Base-by-base conservation (phyloP, 805 yeast species). In the Candida pseudoglaebosa region DNA sequence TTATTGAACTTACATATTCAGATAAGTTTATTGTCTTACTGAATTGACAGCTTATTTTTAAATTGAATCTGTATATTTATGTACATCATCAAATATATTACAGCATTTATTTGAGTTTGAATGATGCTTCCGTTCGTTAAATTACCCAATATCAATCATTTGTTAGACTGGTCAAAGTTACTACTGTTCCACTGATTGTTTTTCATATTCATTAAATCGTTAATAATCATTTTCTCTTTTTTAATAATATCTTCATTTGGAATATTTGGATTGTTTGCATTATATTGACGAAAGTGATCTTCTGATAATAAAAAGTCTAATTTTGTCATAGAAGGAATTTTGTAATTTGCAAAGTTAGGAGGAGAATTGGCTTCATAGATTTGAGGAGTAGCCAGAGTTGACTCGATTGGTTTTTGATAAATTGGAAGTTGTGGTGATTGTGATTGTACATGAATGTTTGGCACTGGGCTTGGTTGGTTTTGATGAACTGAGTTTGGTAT, bases 221-320 rank as follows among this genome's bases (percentile, higher is more conserved):
- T 54, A 9, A 57, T 53, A 1, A 55, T 67, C 37, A 55, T 41
- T 36, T 56, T 57, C 40, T 62, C 68, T 36, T 61, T 55, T 28
- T 54, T 57, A 3, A 53, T 33, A 32, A 59, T 34, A 13, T 60
- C 62, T 4, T 53, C 52, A 20, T 49, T 44, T 8, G 8, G 26
- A 12, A 8, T 22, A 20, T 16, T 24, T 6, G 34, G 29, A 15
- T 17, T 3, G 3, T 19, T 4, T n/a, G 18, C 30, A 5, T 10
- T 13, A 4, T 18, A 26, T 12, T 4, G 7, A 5, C 19, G 40
- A 14, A 30, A 32, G n/a, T 21, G 31, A 14, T 15, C 29, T 30
- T 17, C 26, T 3, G 15, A 24, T 33, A 36, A 31, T 5, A 32
- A 36, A 24, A 52, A 50, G 17, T 56, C 62, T 17, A 56, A 46